Evolutionary conservation across 768 basidiomycete genomes (phyloP), one percentile per base, ranked within the genome.

Genomic region (Hygrophorus russula): DNA sequence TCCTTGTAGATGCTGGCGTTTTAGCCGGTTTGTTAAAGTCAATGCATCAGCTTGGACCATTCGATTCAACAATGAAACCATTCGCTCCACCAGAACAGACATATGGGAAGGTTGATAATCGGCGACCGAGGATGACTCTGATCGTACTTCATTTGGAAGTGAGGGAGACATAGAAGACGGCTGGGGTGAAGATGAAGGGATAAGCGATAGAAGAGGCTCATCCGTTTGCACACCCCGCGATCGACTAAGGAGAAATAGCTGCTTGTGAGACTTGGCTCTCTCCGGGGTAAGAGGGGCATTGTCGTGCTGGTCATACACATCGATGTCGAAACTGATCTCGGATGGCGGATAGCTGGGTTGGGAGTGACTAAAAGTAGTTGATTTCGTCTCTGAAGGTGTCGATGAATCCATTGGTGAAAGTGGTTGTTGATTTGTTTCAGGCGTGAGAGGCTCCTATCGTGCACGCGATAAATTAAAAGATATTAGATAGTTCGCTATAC

Each of bases 21-120:
- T 93, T 19, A 98, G 67, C 19, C 96, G 80, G 49, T 85, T 86
- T 27, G 88, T 89, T 33, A 98, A 68, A 1, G 89, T 91, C 15
- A 82, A 69, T 1, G 93, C 82, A 51, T 98, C 93, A 1, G 92
- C 82, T 49, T 84, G 75, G 19, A 70, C 66, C 46, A 92, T 69
- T 24, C 68, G 65, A 48, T 57, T 66, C 35, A 70, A 52, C 2
- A 98, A 64, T 19, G 70, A 66, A 18, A 67, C 59, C 37, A 84
- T 66, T 45, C 85, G 78, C 32, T 84, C 80, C 27, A 86, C 56
- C 39, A 87, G 62, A 10, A 61, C 54, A 18, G 77, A 68, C 24
- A 86, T 61, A 34, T 69, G 68, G 11, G 73, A 72, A 17, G 84
- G 73, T 3, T 72, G 67, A 0, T 66, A 59, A 41, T 73, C 70